A percentile compares a stretch with the other conserved stretches of the same genome.
phyloP scores from a whole-genome alignment of 495 filamentous ascomycete species.

The Trichoderma gamsii region DNA sequence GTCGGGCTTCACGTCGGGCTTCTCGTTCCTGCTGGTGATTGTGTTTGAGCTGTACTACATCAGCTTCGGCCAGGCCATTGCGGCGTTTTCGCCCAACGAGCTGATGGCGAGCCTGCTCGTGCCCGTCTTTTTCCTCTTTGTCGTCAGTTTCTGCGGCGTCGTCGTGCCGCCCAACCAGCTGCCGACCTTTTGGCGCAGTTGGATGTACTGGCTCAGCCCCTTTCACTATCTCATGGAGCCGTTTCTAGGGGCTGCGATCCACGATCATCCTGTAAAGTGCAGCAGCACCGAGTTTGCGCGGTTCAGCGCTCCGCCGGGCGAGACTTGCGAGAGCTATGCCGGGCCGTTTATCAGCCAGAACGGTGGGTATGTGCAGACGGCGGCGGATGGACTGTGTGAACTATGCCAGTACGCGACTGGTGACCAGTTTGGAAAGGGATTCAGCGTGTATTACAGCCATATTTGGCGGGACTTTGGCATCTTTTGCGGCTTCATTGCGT shows the following conservation, averaged over 20 bases:
- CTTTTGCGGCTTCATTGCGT: slow-evolving; percentile 48
- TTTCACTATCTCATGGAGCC: slow-evolving; percentile 59
- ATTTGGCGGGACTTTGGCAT: slow-evolving; percentile 43
- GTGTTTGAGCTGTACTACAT: slow-evolving; percentile 70
- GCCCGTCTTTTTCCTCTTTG: slow-evolving; percentile 58
- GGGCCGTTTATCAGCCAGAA: slow-evolving; percentile 35
- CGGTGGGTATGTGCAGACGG: slow-evolving; percentile 48
- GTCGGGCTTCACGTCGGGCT: slow-evolving; percentile 49
- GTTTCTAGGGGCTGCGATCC: slow-evolving; percentile 48
- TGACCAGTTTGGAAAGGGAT: slow-evolving; percentile 26
- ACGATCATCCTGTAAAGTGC: slow-evolving; percentile 52
- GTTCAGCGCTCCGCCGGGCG: slow-evolving; percentile 47
- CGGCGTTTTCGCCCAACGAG: slow-evolving; percentile 65
- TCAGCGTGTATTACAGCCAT: slow-evolving; percentile 28
- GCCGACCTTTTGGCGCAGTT: slow-evolving; percentile 53
- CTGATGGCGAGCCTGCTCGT: slow-evolving; percentile 64
- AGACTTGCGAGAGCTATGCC: slow-evolving; percentile 49
- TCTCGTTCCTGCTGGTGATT: slow-evolving; percentile 47
- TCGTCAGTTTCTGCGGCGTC: slow-evolving; percentile 59
- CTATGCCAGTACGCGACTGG: slow-evolving; percentile 25
- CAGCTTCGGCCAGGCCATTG: slow-evolving; percentile 70
- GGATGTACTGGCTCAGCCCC: slow-evolving; percentile 64
- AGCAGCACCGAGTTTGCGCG: slow-evolving; percentile 49
- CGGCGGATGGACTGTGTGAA: slow-evolving; percentile 27
- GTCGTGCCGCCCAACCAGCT: slow-evolving; percentile 51